phyloP scores from a whole-genome alignment of 164 flowering plant genomes.

The Umbilicus rupestris region DNA sequence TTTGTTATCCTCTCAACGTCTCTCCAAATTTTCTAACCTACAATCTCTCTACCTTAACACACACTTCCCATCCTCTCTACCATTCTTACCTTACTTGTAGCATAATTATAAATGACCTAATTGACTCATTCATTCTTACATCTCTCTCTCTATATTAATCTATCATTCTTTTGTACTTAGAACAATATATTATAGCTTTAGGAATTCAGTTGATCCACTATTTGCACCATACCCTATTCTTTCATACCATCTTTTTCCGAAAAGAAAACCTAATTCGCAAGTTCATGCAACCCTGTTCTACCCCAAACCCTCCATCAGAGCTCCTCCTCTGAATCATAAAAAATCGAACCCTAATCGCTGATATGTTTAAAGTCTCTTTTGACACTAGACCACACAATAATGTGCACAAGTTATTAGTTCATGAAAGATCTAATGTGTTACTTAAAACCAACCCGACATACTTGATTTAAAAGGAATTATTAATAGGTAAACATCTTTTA shows the following conservation, averaged over 20 bases:
- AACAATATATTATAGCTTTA: neutral
- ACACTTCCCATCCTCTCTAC: slow-evolving; percentile 7
- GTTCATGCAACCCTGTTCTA: neutral
- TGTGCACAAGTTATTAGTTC: slow-evolving; percentile 2
- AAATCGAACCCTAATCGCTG: too few species aligned
- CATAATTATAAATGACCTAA: slow-evolving; percentile 1
- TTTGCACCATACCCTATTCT: neutral
- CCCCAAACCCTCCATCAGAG: too few species aligned
- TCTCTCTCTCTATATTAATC: neutral
- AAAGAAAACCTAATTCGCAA: neutral
- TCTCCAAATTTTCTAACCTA: slow-evolving; percentile 58
- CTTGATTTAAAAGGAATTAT: neutral
- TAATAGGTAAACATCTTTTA: slow-evolving; percentile 2
- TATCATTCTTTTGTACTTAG: neutral
- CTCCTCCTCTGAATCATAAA: too few species aligned
- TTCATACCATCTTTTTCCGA: slow-evolving; percentile 4
- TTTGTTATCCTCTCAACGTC: slow-evolving; percentile 72
- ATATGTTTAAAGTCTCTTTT: too few species aligned
- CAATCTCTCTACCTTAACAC: slow-evolving; percentile 21
- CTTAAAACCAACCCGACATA: neutral
- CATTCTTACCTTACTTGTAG: slow-evolving; percentile 3
- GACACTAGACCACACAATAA: too few species aligned
- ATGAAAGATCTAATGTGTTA: neutral
- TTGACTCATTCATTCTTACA: neutral
- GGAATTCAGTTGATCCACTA: slow-evolving; percentile 5